Base-by-base conservation (phyloP, 257 asterid species). In the Pogostemon cablin region DNA sequence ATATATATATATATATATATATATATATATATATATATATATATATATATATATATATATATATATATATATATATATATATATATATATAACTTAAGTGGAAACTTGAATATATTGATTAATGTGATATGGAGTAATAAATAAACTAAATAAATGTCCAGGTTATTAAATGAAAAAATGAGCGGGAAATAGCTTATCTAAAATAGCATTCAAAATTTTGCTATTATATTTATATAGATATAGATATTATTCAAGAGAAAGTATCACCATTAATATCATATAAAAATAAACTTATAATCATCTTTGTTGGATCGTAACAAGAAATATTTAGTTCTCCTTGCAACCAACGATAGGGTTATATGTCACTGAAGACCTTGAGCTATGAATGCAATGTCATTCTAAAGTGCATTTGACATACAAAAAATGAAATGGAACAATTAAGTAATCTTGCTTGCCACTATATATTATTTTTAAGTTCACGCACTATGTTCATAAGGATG, bases 291-390 rank as follows among this genome's bases (percentile, higher is more conserved):
- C 38, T 12, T 65, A 39, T 20, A 52, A 57, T 17, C 68, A 48
- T 54, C 54, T 15, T 6, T 32, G 53, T 46, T 62, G 12, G 46
- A 56, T 53, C 62, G 55, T 54, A 34, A 63, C 67, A 42, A 46
- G 25, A 60, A 41, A 47, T 55, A 40, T 32, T 37, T 7, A 47
- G 49, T 61, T 43, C 61, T 25, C 25, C 37, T 37, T 32, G 40
- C 41, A 44, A 46, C 47, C 50, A 46, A 58, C 64, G 43, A 44
- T 65, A 17, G 35, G n/a, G 55, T 55, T 55, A 58, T 68, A 67
- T 34, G 8, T 39, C 67, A 35, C 48, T 50, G 62, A 73, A 47
- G 15, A 68, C 44, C 32, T 10, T 20, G 5, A 73, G 46, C 53
- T 15, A n/a, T 48, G 11, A 71, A 35, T 11, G n/a, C 35, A 63